Evolutionary conservation across 306 rosid species (phyloP).

Genomic region (Coriaria nepalensis): DNA sequence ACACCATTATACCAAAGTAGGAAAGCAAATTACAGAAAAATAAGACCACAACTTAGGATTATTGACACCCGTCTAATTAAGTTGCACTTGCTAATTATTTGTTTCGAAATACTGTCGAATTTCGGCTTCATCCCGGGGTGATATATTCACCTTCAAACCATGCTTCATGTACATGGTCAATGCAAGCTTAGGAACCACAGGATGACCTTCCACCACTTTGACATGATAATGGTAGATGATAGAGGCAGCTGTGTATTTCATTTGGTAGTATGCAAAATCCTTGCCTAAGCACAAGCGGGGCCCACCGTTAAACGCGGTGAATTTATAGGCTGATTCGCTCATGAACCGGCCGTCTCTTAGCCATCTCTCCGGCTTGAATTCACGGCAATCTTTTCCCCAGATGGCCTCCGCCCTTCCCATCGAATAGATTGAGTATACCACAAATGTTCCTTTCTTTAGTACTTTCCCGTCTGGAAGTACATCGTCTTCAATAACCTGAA

Average conservation of each 20-base stretch:
- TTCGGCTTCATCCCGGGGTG: conserved; percentile 23
- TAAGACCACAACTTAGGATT: too few relatives aligned
- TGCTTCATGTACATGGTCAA: conserved; percentile 79
- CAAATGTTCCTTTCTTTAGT: conserved; percentile 67
- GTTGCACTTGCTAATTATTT: not conserved
- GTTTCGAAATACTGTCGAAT: conserved; percentile 18
- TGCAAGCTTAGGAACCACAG: conserved; percentile 68
- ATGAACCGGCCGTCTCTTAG: conserved; percentile 52
- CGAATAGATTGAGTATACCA: conserved; percentile 65
- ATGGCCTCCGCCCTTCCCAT: conserved; percentile 82
- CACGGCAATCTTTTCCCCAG: conserved; percentile 72
- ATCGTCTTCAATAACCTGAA: conserved; percentile 56
- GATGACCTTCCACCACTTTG: conserved; percentile 38
- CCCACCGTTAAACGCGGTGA: conserved; percentile 88
- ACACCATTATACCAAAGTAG: too few relatives aligned
- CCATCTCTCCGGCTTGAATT: conserved; percentile 85
- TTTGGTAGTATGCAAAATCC: conserved; percentile 85
- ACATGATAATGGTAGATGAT: conserved; percentile 48
- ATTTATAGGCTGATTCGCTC: conserved; percentile 77
- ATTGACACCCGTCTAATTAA: not conserved
- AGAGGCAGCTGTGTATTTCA: conserved; percentile 75
- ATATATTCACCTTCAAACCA: conserved; percentile 47
- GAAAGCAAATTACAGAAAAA: too few relatives aligned
- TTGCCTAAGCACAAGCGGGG: conserved; percentile 84
- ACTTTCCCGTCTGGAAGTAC: conserved; percentile 63